Conservation (phyloP, 192 early-diverging fungal species). For the Ambispora gerdemannii region DNA sequence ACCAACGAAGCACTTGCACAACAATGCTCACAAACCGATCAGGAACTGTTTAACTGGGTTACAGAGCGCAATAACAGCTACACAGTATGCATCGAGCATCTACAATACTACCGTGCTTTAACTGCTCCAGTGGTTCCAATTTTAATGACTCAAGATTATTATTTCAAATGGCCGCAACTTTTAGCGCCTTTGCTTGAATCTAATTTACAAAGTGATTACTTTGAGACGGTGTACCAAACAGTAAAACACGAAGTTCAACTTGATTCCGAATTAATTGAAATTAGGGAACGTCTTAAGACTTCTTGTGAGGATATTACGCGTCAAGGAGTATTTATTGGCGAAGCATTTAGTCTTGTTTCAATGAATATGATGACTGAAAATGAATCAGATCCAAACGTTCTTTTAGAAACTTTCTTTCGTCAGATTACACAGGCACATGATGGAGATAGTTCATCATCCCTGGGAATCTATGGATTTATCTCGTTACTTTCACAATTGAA, state of each 20-base stretch:
- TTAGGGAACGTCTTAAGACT: neutral
- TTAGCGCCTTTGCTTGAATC: slow-evolving; percentile 1
- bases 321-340: neutral
- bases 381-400: neutral
- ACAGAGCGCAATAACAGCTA: slow-evolving; percentile 13
- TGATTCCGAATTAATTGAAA: slow-evolving; percentile 1
- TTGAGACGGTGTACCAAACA: neutral
- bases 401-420: neutral
- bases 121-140: neutral
- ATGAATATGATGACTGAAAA: neutral
- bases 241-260: neutral
- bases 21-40: slow-evolving; percentile 3
- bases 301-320: neutral
- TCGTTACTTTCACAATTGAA: neutral
- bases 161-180: slow-evolving; percentile 15
- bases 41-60: slow-evolving; percentile 17
- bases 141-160: slow-evolving; percentile 17
- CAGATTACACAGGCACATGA: neutral
- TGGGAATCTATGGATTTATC: neutral
- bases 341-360: neutral
- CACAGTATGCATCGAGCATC: slow-evolving; percentile 4
- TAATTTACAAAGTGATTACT: neutral
- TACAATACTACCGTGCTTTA: slow-evolving; percentile 21
- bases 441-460: neutral
- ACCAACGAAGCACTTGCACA: neutral